Conservation (phyloP, 495 filamentous ascomycete genomes). For the Penicillium paxilli region DNA sequence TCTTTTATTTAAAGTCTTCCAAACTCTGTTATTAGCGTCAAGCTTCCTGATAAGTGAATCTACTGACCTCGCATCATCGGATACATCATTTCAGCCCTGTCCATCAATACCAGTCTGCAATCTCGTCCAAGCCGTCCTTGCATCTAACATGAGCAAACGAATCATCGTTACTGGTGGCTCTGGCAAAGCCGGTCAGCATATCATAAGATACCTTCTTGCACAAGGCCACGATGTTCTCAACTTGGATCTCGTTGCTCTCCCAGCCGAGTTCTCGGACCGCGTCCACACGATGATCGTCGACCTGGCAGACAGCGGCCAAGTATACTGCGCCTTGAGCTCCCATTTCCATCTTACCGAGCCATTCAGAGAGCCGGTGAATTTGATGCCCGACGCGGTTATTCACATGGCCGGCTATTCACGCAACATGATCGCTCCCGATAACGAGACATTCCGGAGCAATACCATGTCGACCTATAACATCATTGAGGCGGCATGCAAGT, state of each 20-base stretch:
- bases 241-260: constrained; percentile 49
- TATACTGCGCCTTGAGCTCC: constrained; percentile 57
- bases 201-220: constrained; percentile 53
- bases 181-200: constrained; percentile 60
- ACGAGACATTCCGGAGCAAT: constrained; percentile 57
- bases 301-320: constrained; percentile 58
- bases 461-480: constrained; percentile 56
- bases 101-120: not conserved
- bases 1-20: not conserved
- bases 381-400: constrained; percentile 57
- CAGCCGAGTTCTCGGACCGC: constrained; percentile 37
- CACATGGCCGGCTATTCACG: constrained; percentile 62
- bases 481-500: constrained; percentile 59
- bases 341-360: constrained; percentile 55
- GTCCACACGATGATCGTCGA: constrained; percentile 60
- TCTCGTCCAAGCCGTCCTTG: no score
- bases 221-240: constrained; percentile 58
- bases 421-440: constrained; percentile 63
- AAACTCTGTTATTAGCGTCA: no score
- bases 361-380: constrained; percentile 36
- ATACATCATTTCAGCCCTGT: no score
- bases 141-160: constrained; percentile 34
- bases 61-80: not conserved
- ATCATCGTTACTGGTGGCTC: constrained; percentile 60
- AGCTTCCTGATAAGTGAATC: not conserved